These are phyloP conservation scores for Allium sativum DNA, from an alignment of 106 monocot species.

Conservation along the genomic window DNA sequence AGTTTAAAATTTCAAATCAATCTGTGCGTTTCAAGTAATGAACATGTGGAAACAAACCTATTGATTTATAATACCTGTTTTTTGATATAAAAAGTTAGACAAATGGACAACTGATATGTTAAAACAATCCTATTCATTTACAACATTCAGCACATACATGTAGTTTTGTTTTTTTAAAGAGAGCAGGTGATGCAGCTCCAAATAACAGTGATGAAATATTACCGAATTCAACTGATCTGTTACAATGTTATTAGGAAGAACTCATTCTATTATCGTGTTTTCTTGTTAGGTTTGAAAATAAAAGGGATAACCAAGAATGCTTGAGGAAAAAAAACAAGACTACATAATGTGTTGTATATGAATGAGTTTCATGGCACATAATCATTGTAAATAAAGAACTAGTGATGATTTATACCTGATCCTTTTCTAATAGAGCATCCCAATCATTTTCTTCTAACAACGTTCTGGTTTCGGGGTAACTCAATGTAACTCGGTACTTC, in stretches of 20 bases:
- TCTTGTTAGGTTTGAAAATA: not conserved
- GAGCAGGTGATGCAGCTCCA: too few species aligned
- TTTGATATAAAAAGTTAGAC: too few species aligned
- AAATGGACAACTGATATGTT: too few species aligned
- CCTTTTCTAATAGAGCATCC: constrained; percentile 69
- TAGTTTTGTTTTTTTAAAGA: too few species aligned
- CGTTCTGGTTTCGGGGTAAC: constrained; percentile 50
- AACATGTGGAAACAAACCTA: too few species aligned
- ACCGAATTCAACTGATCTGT: not conserved
- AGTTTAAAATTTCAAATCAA: not conserved
- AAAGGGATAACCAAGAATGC: not conserved
- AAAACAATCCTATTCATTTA: too few species aligned
- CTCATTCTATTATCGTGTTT: not conserved
- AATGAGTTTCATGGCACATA: not conserved
- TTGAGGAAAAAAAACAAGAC: not conserved
- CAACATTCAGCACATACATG: too few species aligned
- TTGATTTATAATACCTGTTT: too few species aligned
- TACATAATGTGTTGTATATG: not conserved
- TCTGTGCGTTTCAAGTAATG: not conserved
- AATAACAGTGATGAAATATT: too few species aligned
- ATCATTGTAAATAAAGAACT: too few species aligned
- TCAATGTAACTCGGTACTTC: constrained; percentile 64
- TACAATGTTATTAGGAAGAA: not conserved
- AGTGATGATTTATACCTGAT: constrained; percentile 38
- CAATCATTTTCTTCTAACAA: constrained; percentile 73